Conservation (phyloP, 768 basidiomycete species). For the Nevesoporus exiguus region DNA sequence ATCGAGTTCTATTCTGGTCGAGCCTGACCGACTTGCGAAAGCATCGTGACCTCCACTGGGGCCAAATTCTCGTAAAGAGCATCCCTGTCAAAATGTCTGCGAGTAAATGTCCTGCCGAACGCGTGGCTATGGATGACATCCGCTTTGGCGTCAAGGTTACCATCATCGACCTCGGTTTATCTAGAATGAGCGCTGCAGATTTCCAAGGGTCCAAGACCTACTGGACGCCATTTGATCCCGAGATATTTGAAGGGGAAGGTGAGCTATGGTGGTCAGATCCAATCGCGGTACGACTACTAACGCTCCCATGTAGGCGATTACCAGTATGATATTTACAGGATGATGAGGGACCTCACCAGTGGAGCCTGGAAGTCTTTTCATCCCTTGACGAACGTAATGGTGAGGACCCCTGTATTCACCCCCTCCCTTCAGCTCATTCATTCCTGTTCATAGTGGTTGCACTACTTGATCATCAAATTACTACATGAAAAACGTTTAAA, state of each 20-base stretch:
- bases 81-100: constrained; percentile 35
- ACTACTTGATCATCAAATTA: constrained; percentile 76
- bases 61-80: constrained; percentile 84
- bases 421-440: constrained; percentile 8
- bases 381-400: constrained; percentile 89
- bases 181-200: constrained; percentile 69
- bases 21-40: constrained; percentile 31
- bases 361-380: constrained; percentile 72
- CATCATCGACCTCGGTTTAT: constrained; percentile 92
- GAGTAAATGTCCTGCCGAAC: constrained; percentile 32
- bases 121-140: constrained; percentile 60
- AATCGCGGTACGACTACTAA: constrained; percentile 7
- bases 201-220: constrained; percentile 45
- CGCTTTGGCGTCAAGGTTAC: constrained; percentile 72
- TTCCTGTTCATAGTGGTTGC: constrained; percentile 71
- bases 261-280: constrained; percentile 10
- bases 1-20: not conserved
- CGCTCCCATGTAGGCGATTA: constrained; percentile 60
- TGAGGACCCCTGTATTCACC: constrained; percentile 34
- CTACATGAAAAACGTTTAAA: constrained; percentile 67
- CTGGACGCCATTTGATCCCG: constrained; percentile 84
- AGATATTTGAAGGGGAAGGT: constrained; percentile 92
- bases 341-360: constrained; percentile 66
- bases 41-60: constrained; percentile 99
- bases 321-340: constrained; percentile 92